These are phyloP conservation scores for Catharanthus roseus DNA, from an alignment of 257 asterid species.

Conservation along the genomic window DNA sequence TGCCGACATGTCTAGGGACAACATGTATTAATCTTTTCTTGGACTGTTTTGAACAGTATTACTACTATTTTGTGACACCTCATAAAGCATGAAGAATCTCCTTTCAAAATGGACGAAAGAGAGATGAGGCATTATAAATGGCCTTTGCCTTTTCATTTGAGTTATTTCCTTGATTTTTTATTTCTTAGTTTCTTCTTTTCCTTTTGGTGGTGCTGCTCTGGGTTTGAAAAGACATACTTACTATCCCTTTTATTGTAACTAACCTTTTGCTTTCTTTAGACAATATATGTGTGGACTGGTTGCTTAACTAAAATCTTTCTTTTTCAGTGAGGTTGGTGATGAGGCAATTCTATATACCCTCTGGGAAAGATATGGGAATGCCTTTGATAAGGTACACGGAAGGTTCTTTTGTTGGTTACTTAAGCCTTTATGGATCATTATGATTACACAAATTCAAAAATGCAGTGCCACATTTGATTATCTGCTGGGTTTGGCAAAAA, in stretches of 20 bases:
- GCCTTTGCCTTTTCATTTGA: background rate
- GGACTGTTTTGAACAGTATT: background rate
- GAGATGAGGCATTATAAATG: background rate
- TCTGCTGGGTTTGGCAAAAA: background rate
- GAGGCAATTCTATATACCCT: constrained; percentile 80
- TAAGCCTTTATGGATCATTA: background rate
- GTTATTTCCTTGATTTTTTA: background rate
- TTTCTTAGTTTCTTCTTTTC: too few relatives aligned
- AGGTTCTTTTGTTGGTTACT: background rate
- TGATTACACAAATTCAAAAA: background rate
- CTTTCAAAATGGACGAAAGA: background rate
- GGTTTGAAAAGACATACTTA: background rate
- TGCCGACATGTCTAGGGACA: background rate
- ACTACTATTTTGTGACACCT: background rate
- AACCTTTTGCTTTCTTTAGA: constrained; percentile 1
- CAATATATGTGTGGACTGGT: background rate
- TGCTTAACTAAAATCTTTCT: constrained; percentile 15
- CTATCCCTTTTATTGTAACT: background rate
- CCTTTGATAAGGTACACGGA: constrained; percentile 64
- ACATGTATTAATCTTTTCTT: background rate
- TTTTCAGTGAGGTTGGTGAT: constrained; percentile 77
- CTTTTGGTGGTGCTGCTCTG: background rate
- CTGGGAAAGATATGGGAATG: constrained; percentile 57
- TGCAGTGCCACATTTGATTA: background rate
- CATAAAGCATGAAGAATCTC: background rate